These are phyloP conservation scores for Suillus subalutaceus DNA, from an alignment of 768 basidiomycete species.

Conservation along the genomic window DNA sequence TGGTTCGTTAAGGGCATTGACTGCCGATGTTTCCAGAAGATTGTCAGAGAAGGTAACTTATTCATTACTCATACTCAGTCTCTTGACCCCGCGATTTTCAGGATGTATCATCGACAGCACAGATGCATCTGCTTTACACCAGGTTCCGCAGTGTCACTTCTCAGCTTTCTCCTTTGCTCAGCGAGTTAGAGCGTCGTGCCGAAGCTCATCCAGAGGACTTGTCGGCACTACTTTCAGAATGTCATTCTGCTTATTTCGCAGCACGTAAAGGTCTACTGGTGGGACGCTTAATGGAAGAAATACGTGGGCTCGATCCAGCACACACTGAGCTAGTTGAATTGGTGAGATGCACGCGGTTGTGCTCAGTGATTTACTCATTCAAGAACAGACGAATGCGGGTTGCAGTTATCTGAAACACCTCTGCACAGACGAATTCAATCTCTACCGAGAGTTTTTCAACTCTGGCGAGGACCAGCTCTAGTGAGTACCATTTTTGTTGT, in stretches of 20 bases:
- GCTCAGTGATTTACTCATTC: conserved; percentile 5
- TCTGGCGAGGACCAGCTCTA: conserved; percentile 79
- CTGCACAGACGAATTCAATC: conserved; percentile 85
- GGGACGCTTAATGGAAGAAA: conserved; percentile 76
- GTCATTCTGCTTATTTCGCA: conserved; percentile 82
- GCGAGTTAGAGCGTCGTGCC: conserved; percentile 84
- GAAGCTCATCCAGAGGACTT: conserved; percentile 82
- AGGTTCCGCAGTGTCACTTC: conserved; percentile 77
- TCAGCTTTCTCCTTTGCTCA: conserved; percentile 75
- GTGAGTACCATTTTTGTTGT: conserved; percentile 42
- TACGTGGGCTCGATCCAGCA: conserved; percentile 77
- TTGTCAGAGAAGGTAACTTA: conserved; percentile 68
- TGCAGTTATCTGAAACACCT: conserved; percentile 92
- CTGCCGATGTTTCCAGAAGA: conserved; percentile 75
- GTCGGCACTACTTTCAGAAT: conserved; percentile 78
- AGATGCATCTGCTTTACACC: conserved; percentile 86
- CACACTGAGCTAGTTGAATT: conserved; percentile 87
- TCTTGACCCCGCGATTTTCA: conserved; percentile 29
- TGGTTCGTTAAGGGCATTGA: conserved; percentile 76
- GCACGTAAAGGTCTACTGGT: conserved; percentile 74
- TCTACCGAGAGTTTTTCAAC: conserved; percentile 86
- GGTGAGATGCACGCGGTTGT: conserved; percentile 41
- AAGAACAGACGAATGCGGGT: conserved; percentile 77
- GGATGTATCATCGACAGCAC: conserved; percentile 80
- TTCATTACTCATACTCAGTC: neutral